phyloP scores from a whole-genome alignment of 257 asterid species.

The Salvia miltiorrhiza region DNA sequence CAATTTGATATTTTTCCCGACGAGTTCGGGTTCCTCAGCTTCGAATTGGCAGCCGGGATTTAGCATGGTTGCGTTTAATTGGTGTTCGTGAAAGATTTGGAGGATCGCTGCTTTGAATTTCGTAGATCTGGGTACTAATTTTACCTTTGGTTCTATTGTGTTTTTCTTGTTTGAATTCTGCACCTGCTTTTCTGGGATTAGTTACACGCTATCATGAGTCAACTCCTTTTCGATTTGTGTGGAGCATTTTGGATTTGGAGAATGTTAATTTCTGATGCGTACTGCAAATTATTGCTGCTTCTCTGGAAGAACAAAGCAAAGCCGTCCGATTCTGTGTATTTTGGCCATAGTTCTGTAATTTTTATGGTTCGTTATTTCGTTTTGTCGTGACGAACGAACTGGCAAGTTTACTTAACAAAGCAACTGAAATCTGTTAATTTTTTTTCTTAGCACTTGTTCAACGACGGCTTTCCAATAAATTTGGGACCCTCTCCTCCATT shows the following conservation, averaged over 20 bases:
- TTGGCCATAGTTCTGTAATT: conserved; percentile 13
- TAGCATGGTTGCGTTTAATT: neutral
- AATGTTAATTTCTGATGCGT: neutral
- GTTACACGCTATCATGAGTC: conserved; percentile 12
- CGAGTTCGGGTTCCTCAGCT: conserved; percentile 6
- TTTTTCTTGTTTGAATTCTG: neutral
- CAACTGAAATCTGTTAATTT: neutral
- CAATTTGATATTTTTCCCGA: conserved; percentile 2
- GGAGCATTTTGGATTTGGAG: conserved; percentile 19
- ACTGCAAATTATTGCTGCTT: conserved; percentile 11
- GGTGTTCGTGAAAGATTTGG: conserved; percentile 22
- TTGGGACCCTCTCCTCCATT: conserved; percentile 7
- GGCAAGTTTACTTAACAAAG: neutral
- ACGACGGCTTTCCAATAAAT: neutral
- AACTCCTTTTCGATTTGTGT: conserved; percentile 11
- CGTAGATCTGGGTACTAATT: conserved; percentile 47
- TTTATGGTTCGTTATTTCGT: neutral
- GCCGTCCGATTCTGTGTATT: neutral
- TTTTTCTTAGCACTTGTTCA: neutral
- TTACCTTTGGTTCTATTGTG: neutral
- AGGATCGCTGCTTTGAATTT: conserved; percentile 22
- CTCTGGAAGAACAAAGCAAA: neutral
- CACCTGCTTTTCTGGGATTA: neutral
- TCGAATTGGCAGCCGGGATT: conserved; percentile 2
- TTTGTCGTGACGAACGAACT: neutral